Conservation (phyloP, 331 rosid species). For the Saraca asoca region DNA sequence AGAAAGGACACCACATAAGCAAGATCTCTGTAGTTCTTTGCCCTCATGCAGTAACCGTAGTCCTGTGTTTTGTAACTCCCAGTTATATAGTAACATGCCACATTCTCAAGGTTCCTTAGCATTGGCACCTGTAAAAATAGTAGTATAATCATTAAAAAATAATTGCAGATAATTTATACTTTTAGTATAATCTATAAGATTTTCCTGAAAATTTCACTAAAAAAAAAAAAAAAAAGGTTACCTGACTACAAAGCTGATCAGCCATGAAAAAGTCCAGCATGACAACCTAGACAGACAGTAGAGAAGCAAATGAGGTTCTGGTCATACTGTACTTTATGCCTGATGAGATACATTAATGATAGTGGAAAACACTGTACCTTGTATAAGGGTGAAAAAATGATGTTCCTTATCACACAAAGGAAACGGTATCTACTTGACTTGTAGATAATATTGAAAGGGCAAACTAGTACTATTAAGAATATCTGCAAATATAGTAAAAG, state of each 20-base stretch:
- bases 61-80: constrained; percentile 95
- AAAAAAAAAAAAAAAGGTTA: constrained; percentile 26
- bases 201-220: background rate
- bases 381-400: constrained; percentile 85
- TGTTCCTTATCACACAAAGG: constrained; percentile 84
- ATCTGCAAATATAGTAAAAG: constrained; percentile 49
- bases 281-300: constrained; percentile 66
- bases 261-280: constrained; percentile 99
- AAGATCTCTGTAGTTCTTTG: constrained; percentile 72
- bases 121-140: constrained; percentile 63
- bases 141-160: background rate
- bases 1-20: constrained; percentile 94
- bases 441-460: constrained; percentile 80
- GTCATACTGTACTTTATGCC: constrained; percentile 33
- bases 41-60: constrained; percentile 81
- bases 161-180: background rate
- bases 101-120: constrained; percentile 83
- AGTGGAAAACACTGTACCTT: constrained; percentile 60
- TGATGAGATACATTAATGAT: constrained; percentile 31
- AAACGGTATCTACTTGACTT: constrained; percentile 79
- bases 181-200: background rate
- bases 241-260: constrained; percentile 99
- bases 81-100: constrained; percentile 91
- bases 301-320: constrained; percentile 20
- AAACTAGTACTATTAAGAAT: constrained; percentile 62